Evolutionary conservation across 768 basidiomycete genomes (phyloP).

Genomic region (Leucogyrophana mollusca): DNA sequence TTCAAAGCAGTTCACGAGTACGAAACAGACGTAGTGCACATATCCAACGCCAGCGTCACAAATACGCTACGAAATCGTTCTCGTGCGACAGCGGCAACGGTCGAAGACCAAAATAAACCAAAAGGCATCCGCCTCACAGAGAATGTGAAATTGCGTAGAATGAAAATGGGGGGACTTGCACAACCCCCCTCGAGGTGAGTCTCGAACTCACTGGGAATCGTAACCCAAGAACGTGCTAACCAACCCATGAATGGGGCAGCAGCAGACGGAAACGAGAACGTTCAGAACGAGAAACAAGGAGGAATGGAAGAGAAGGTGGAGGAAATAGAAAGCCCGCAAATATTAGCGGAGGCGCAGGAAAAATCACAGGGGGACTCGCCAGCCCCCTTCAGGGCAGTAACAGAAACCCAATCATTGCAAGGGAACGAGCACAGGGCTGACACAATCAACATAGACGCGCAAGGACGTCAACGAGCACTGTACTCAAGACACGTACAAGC

Average conservation of each 20-base stretch:
- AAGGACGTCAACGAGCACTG: too few relatives aligned
- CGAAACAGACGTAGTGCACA: constrained; percentile 5
- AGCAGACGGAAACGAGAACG: too few relatives aligned
- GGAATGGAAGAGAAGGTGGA: too few relatives aligned
- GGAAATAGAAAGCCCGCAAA: too few relatives aligned
- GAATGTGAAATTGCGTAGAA: neutral
- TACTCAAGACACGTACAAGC: too few relatives aligned
- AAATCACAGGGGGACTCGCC: neutral
- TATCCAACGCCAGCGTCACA: neutral
- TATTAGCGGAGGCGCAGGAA: too few relatives aligned
- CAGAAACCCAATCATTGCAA: too few relatives aligned
- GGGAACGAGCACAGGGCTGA: too few relatives aligned
- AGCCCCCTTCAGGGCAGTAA: neutral
- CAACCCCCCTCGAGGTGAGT: constrained; percentile 4
- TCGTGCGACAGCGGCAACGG: neutral
- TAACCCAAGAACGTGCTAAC: neutral
- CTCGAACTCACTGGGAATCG: neutral
- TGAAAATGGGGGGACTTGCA: neutral
- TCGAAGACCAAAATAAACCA: neutral
- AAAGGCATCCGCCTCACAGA: neutral
- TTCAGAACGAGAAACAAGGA: too few relatives aligned
- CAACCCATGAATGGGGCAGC: neutral
- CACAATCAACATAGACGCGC: too few relatives aligned
- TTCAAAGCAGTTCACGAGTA: constrained; percentile 28
- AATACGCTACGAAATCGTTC: neutral